phyloP scores from a whole-genome alignment of 257 asterid species.

The Verbena officinalis region DNA sequence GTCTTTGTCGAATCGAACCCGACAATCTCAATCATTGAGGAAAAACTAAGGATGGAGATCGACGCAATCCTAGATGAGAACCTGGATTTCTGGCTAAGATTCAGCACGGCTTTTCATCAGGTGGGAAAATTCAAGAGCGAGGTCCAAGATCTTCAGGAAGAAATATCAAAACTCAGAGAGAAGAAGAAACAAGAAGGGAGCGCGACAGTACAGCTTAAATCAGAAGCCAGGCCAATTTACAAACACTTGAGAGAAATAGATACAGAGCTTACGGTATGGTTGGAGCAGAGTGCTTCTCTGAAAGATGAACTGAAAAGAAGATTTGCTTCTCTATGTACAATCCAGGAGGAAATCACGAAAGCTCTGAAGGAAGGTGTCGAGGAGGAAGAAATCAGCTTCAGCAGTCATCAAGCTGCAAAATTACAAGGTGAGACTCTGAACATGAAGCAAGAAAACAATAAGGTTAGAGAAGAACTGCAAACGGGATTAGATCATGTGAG shows the following conservation, averaged over 20 bases:
- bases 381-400: slow-evolving; percentile 68
- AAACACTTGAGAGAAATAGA: slow-evolving; percentile 86
- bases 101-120: slow-evolving; percentile 87
- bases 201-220: slow-evolving; percentile 44
- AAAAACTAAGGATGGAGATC: slow-evolving; percentile 62
- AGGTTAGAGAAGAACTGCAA: slow-evolving; percentile 76
- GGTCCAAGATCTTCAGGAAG: slow-evolving; percentile 67
- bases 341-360: slow-evolving; percentile 75
- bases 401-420: slow-evolving; percentile 94
- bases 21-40: slow-evolving; percentile 59
- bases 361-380: slow-evolving; percentile 71
- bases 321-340: slow-evolving; percentile 65
- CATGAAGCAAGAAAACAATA: slow-evolving; percentile 94
- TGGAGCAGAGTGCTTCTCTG: slow-evolving; percentile 63
- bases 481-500: slow-evolving; percentile 67
- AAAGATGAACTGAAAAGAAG: slow-evolving; percentile 73
- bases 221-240: slow-evolving; percentile 78
- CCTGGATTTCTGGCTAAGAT: slow-evolving; percentile 89
- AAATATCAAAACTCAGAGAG: slow-evolving; percentile 53
- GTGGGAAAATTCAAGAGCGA: slow-evolving; percentile 80
- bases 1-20: slow-evolving; percentile 33
- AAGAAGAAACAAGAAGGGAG: slow-evolving; percentile 61
- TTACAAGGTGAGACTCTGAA: slow-evolving; percentile 86
- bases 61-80: slow-evolving; percentile 87
- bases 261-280: slow-evolving; percentile 73